Base-by-base conservation (phyloP, 2,329 filamentous ascomycete species). In the Calonectria hongkongensis region DNA sequence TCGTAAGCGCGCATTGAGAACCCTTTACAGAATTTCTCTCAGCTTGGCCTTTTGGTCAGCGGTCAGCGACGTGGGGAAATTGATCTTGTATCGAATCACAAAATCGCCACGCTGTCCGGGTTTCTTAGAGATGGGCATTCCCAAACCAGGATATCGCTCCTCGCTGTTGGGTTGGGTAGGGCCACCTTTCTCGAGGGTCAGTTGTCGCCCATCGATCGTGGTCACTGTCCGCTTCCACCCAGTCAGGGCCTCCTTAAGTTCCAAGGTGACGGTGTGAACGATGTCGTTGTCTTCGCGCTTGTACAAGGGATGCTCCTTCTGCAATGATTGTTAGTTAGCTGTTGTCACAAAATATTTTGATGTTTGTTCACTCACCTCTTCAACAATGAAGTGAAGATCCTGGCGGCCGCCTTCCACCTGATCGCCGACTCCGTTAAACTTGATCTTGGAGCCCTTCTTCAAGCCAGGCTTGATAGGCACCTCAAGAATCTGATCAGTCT, bases 381-480 rank as follows among this genome's bases (percentile, higher is more conserved):
- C 94, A 27, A 99, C 91, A 71, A 99, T 93, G 80, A 99, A 98
- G 83, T 98, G 96, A 66, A 99, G 85, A 84, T 99, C 97, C 84
- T 99, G 97, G 72, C 95, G 94, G 16, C 96, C 96, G 50, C 97
- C 97, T 82, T 98, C 97, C 74, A 98, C 95, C 83, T 98, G 96
- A 84, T 99, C 97, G 13, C 97, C 97, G n/a, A 99, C 96, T 50
- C 96, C 95, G 81, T 94, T 94, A 83, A 98, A 99, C 86, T 98
- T 98, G 85, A 99, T 98, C 89, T 98, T 99, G 81, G 95, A 98
- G 36, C 97, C 97, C 79, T 97, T 96, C 87, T 98, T 98, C 85
- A 98, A 87, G 72, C 97, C 97, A 7, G 95, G 93, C 87, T 98
- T 98, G 86, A 99, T 98, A 58, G 95, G 95, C 66, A 98, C 96